A percentile compares a stretch with the other conserved stretches of the same genome.
Evolutionary conservation across 169 alveolate genomes (phyloP).

Genomic region (Cryptosporidium parvum): DNA sequence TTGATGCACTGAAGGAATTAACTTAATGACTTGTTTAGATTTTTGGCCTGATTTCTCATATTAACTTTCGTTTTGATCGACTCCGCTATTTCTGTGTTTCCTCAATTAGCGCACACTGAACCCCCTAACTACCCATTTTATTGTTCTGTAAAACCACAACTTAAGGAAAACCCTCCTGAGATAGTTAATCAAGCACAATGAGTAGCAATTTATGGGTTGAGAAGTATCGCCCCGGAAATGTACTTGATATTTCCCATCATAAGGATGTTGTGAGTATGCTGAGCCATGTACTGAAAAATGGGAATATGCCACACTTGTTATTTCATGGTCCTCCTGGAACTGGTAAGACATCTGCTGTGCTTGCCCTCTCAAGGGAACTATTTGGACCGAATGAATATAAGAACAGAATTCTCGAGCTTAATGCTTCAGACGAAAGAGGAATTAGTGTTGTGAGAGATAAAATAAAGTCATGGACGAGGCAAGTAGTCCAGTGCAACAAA

Average conservation of each 20-base stretch:
- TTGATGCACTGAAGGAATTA: not conserved
- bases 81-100: not conserved
- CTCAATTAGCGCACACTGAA: constrained; percentile 29
- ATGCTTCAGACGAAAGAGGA: constrained; percentile 99
- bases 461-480: constrained; percentile 96
- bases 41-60: not conserved
- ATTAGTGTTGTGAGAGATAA: constrained; percentile 97
- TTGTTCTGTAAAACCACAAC: not conserved
- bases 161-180: not conserved
- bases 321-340: constrained; percentile 99
- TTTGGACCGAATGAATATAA: constrained; percentile 93
- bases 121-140: not conserved
- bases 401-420: constrained; percentile 95
- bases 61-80: not conserved
- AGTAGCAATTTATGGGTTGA: constrained; percentile 87
- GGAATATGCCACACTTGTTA: constrained; percentile 93
- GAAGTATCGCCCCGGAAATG: constrained; percentile 85
- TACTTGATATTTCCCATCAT: constrained; percentile 86
- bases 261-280: constrained; percentile 84
- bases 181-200: constrained; percentile 33
- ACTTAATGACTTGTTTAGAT: too few relatives aligned
- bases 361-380: constrained; percentile 94
- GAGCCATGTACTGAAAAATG: constrained; percentile 82
- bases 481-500: constrained; percentile 89
- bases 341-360: constrained; percentile 98